These are phyloP conservation scores for Solanum sparsipilum DNA, from an alignment of 257 asterid species.

Conservation along the genomic window DNA sequence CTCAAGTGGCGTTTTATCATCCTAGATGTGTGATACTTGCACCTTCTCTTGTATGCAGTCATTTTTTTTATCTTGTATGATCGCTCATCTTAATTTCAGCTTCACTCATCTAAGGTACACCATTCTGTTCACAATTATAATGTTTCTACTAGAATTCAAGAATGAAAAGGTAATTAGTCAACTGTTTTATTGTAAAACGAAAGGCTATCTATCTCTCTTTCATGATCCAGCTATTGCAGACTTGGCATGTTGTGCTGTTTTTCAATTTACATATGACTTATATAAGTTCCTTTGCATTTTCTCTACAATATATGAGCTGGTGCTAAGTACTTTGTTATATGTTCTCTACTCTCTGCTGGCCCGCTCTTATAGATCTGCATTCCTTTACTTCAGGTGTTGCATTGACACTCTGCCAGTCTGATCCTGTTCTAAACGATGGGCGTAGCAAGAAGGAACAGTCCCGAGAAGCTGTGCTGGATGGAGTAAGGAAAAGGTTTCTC, in stretches of 20 bases:
- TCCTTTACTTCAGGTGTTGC: constrained; percentile 60
- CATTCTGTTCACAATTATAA: not conserved
- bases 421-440: constrained; percentile 82
- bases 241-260: not conserved
- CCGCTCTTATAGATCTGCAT: not conserved
- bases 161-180: not conserved
- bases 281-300: not conserved
- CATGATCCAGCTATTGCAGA: not conserved
- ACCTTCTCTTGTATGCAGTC: not conserved
- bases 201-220: not conserved
- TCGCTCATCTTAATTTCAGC: not conserved
- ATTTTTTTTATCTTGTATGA: not conserved
- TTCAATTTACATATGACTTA: not conserved
- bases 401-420: constrained; percentile 69
- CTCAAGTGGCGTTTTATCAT: not conserved
- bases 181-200: not conserved
- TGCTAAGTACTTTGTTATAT: not conserved
- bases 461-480: constrained; percentile 64
- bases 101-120: not conserved
- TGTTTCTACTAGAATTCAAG: not conserved
- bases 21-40: not conserved
- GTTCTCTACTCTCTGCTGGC: not conserved
- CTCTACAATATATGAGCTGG: not conserved
- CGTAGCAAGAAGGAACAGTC: constrained; percentile 57
- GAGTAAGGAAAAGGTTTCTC: constrained; percentile 69